These are phyloP conservation scores for Mycena galopus DNA, from an alignment of 768 basidiomycete species.

Conservation along the genomic window DNA sequence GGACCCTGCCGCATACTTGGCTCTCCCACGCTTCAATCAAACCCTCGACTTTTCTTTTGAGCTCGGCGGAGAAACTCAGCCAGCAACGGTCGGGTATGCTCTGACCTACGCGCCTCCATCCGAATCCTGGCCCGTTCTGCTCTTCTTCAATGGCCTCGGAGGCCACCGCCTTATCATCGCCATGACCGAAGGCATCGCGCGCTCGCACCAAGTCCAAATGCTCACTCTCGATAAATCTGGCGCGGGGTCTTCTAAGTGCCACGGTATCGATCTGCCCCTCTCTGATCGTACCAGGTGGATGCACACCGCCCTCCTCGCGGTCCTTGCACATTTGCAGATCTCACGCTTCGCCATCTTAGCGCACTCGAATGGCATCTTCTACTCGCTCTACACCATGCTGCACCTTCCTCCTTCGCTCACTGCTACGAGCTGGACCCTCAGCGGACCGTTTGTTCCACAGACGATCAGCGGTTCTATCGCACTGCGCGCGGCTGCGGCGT, in stretches of 20 bases:
- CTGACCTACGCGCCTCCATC: slow-evolving; percentile 15
- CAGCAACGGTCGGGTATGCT: slow-evolving; percentile 22
- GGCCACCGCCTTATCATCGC: slow-evolving; percentile 33
- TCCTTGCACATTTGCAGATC: slow-evolving; percentile 21
- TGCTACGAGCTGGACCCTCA: slow-evolving; percentile 1
- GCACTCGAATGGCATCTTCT: slow-evolving; percentile 35
- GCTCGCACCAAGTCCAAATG: slow-evolving; percentile 24
- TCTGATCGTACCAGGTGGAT: slow-evolving; percentile 28
- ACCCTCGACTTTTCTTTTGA: slow-evolving; percentile 26
- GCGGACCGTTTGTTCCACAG: not conserved
- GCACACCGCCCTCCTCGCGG: slow-evolving; percentile 33
- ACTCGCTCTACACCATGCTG: slow-evolving; percentile 28
- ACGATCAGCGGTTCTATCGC: not conserved
- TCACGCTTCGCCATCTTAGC: slow-evolving; percentile 31
- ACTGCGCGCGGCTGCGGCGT: not conserved
- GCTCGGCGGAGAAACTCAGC: not conserved
- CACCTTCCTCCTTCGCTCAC: not conserved
- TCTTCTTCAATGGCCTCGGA: slow-evolving; percentile 37
- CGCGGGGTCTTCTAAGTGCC: slow-evolving; percentile 15
- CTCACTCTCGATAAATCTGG: slow-evolving; percentile 33
- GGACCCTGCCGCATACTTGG: slow-evolving; percentile 28
- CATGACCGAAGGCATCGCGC: slow-evolving; percentile 32
- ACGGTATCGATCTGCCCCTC: slow-evolving; percentile 4
- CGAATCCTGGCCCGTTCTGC: slow-evolving; percentile 28
- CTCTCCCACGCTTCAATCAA: slow-evolving; percentile 31